These are phyloP conservation scores for Diaporthe sp. DNA, from an alignment of 2,329 filamentous ascomycete species.

Conservation along the genomic window DNA sequence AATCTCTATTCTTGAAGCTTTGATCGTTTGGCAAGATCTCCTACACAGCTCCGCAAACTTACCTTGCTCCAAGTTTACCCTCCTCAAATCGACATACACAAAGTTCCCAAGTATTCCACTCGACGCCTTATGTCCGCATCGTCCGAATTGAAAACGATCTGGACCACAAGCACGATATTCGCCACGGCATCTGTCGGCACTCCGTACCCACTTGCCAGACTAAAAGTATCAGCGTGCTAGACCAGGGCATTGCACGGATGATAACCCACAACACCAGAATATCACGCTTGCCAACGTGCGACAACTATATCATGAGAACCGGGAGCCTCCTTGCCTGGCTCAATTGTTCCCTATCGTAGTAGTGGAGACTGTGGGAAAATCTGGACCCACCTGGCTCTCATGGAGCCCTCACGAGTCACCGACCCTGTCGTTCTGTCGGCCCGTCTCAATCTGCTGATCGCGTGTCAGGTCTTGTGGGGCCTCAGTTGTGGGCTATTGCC, in stretches of 20 bases:
- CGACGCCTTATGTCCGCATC: background rate
- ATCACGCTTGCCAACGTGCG: background rate
- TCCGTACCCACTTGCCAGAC: slow-evolving; percentile 4
- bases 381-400: background rate
- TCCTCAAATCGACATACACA: slow-evolving; percentile 22
- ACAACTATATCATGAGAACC: background rate
- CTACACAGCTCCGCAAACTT: background rate
- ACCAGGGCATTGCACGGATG: slow-evolving; percentile 19
- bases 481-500: background rate
- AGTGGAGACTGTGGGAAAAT: too few relatives aligned
- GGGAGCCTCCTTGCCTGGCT: background rate
- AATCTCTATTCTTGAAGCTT: slow-evolving; percentile 6
- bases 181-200: slow-evolving; percentile 17
- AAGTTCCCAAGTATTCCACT: background rate
- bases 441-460: slow-evolving; percentile 11
- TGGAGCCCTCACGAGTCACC: slow-evolving; percentile 21
- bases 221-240: slow-evolving; percentile 17
- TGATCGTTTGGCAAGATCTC: background rate
- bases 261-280: slow-evolving; percentile 13
- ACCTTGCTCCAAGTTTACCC: slow-evolving; percentile 12
- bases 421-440: slow-evolving; percentile 5
- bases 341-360: background rate
- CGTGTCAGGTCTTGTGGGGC: slow-evolving; percentile 6
- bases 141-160: slow-evolving; percentile 14
- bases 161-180: slow-evolving; percentile 18